Percentiles rank a stretch among this genome's conserved stretches.
Conservation (phyloP, 2,329 filamentous ascomycete species). For the Botrytis medusae region DNA sequence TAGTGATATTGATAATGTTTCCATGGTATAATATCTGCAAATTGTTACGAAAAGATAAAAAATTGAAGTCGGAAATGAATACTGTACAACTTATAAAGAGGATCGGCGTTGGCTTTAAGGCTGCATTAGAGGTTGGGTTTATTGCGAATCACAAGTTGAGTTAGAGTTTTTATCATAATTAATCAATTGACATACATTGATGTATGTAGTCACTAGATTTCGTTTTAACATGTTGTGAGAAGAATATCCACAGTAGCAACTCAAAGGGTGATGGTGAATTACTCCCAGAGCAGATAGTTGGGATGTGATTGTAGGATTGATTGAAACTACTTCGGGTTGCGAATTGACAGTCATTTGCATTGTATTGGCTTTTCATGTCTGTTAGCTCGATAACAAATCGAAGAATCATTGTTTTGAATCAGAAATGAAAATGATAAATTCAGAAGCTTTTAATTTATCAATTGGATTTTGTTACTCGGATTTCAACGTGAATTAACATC, state of each 20-base stretch:
- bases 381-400: not conserved
- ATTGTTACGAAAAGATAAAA: not conserved
- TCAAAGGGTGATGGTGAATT: rapidly evolving
- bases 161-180: not conserved
- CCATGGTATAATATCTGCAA: not conserved
- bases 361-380: not conserved
- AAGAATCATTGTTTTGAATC: not conserved
- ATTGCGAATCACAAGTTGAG: not conserved
- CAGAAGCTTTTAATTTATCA: not conserved
- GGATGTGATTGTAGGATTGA: not conserved
- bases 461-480: rapidly evolving
- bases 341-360: not conserved
- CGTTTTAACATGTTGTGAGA: not conserved
- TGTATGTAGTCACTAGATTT: not conserved
- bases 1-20: not conserved
- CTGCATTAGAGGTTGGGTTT: not conserved
- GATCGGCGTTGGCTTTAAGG: not conserved
- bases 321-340: not conserved
- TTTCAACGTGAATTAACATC: not conserved
- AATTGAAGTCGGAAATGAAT: not conserved
- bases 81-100: not conserved
- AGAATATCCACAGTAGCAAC: not conserved
- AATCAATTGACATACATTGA: not conserved
- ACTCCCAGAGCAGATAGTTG: not conserved
- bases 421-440: not conserved